These are phyloP conservation scores for Phytophthora constricta DNA, from an alignment of 352 stramenopile species.

Conservation along the genomic window DNA sequence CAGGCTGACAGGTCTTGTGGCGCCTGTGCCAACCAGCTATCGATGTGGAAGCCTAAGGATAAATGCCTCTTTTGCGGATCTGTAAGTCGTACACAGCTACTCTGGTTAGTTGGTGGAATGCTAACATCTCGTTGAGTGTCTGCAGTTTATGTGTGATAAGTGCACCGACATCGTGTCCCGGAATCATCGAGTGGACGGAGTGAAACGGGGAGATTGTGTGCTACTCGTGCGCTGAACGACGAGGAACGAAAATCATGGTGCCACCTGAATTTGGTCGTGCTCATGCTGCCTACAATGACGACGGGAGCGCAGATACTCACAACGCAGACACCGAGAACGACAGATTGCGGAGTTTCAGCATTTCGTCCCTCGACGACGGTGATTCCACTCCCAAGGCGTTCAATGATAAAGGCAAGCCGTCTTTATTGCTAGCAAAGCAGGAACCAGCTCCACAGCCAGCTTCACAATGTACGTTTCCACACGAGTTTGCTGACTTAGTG, in stretches of 20 bases:
- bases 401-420: constrained; percentile 29
- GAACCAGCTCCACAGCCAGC: constrained; percentile 2
- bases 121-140: constrained; percentile 2
- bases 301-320: constrained; percentile 5
- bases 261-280: constrained; percentile 3
- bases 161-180: constrained; percentile 63
- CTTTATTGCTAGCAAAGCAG: constrained; percentile 11
- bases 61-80: constrained; percentile 68
- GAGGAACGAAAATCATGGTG: constrained; percentile 34
- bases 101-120: neutral
- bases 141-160: constrained; percentile 77
- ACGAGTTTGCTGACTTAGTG: neutral
- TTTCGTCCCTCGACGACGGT: constrained; percentile 20
- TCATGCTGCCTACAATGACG: constrained; percentile 10
- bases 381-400: constrained; percentile 27
- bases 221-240: constrained; percentile 65
- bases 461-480: constrained; percentile 33
- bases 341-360: constrained; percentile 23
- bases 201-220: constrained; percentile 50
- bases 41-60: constrained; percentile 61
- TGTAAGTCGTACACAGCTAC: constrained; percentile 41
- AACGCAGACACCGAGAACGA: constrained; percentile 20
- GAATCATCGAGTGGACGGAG: constrained; percentile 61
- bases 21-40: constrained; percentile 64
- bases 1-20: constrained; percentile 66